Evolutionary conservation across 495 filamentous ascomycete genomes (phyloP).

Genomic region (Aspergillus cavernicola): DNA sequence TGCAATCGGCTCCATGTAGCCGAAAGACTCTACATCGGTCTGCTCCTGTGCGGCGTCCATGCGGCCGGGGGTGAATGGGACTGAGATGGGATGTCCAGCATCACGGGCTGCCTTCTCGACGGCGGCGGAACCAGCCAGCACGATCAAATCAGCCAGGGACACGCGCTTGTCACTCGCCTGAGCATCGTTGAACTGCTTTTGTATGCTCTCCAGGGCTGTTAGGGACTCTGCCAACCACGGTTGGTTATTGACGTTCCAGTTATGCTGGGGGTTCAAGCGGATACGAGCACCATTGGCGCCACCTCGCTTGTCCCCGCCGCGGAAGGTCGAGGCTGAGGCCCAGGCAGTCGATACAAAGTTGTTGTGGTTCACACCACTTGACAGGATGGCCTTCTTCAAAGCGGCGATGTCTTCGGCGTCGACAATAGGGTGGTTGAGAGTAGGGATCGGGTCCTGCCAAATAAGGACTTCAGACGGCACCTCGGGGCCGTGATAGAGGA

Average conservation of each 20-base stretch:
- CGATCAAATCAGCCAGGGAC: constrained; percentile 68
- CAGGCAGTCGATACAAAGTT: constrained; percentile 61
- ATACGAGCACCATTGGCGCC: constrained; percentile 73
- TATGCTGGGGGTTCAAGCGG: constrained; percentile 62
- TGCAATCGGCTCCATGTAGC: constrained; percentile 54
- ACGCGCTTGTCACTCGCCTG: constrained; percentile 58
- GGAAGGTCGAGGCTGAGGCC: constrained; percentile 70
- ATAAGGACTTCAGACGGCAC: constrained; percentile 56
- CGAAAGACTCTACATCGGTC: constrained; percentile 60
- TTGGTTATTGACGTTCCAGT: constrained; percentile 68
- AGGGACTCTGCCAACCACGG: constrained; percentile 55
- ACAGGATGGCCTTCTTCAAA: constrained; percentile 63
- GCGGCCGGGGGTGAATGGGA: constrained; percentile 46
- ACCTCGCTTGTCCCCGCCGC: constrained; percentile 70
- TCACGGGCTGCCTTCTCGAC: constrained; percentile 39
- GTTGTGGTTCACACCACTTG: constrained; percentile 48
- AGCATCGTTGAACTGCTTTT: constrained; percentile 55
- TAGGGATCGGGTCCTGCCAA: constrained; percentile 66
- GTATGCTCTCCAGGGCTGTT: constrained; percentile 54
- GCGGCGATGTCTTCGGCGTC: constrained; percentile 53
- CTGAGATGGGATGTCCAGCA: constrained; percentile 27
- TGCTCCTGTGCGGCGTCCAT: constrained; percentile 57
- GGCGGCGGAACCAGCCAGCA: constrained; percentile 52
- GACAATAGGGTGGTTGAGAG: constrained; percentile 50
- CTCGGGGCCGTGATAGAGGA: constrained; percentile 67